A percentile compares a stretch with the other conserved stretches of the same genome.
Conservation (phyloP, 192 early-diverging fungal genomes). For the Backusella luteola region DNA sequence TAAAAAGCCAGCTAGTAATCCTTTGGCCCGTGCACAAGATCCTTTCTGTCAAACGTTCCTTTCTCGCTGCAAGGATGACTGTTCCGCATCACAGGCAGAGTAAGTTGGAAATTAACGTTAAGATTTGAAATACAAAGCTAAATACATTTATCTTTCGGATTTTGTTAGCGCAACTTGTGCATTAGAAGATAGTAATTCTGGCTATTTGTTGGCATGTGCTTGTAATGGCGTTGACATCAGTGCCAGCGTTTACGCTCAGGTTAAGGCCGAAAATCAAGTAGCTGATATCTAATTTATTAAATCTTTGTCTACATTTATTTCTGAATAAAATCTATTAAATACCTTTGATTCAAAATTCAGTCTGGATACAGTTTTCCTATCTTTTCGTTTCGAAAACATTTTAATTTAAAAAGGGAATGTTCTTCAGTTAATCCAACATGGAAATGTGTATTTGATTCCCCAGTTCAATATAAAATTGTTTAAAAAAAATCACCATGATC, state of each 20-base stretch:
- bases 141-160: neutral
- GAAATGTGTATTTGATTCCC: too few relatives aligned
- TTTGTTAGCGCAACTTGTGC: neutral
- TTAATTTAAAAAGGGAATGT: too few relatives aligned
- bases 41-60: neutral
- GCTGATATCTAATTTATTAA: neutral
- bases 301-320: neutral
- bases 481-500: too few relatives aligned
- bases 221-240: conserved; percentile 4
- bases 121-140: neutral
- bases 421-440: too few relatives aligned
- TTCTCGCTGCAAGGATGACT: neutral
- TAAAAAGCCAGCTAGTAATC: neutral
- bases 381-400: too few relatives aligned
- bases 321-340: neutral
- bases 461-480: too few relatives aligned
- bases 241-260: neutral
- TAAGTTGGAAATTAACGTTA: neutral
- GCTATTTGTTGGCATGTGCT: neutral
- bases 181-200: neutral
- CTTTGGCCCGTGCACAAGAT: neutral
- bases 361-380: too few relatives aligned
- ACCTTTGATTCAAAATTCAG: neutral
- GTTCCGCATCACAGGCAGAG: neutral
- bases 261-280: neutral